phyloP scores from a whole-genome alignment of 305 asterid genomes.

The Solanum aculeatissimum region DNA sequence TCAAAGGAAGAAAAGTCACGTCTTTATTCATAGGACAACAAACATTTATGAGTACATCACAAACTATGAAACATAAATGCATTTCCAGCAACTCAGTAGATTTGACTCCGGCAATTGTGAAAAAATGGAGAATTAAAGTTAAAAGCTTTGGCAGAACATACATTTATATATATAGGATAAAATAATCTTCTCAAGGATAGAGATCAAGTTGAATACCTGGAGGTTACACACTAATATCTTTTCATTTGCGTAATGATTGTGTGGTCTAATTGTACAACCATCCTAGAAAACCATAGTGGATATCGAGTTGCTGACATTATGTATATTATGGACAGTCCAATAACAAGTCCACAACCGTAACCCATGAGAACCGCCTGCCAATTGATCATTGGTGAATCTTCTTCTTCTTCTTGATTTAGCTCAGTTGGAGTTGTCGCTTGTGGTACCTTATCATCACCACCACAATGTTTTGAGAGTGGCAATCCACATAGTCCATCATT shows the following conservation, averaged over 20 bases:
- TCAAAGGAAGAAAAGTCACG: no score
- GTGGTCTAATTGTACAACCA: no score
- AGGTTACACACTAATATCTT: neutral
- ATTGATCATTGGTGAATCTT: neutral
- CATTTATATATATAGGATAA: neutral
- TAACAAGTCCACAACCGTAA: no score
- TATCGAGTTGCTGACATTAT: no score
- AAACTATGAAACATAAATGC: neutral
- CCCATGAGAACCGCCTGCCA: neutral
- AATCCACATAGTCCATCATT: no score
- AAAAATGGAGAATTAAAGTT: neutral
- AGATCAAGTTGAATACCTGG: neutral
- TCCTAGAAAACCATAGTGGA: no score
- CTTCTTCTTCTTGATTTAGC: no score
- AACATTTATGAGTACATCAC: neutral
- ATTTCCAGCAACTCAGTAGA: neutral
- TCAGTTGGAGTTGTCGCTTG: neutral
- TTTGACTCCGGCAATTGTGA: neutral
- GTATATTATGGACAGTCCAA: no score
- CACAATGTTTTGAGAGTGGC: no score
- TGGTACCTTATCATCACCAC: no score
- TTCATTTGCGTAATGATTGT: neutral
- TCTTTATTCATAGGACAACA: no score
- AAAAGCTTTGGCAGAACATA: neutral
- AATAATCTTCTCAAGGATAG: neutral